phyloP scores from a whole-genome alignment of 2,329 filamentous ascomycete species.

The Amauroascus niger region DNA sequence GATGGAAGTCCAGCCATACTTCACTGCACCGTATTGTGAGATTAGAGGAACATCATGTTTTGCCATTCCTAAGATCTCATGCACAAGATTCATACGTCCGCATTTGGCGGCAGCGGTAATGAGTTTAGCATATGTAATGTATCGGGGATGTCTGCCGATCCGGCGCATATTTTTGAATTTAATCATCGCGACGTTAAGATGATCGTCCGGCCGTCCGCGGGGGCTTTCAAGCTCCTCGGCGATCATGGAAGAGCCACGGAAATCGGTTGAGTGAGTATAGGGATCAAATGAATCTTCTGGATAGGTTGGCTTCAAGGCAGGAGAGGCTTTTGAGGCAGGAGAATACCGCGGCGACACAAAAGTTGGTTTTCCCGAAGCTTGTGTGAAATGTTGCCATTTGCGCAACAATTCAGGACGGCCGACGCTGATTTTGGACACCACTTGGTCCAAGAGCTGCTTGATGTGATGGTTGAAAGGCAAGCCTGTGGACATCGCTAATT shows the following conservation, averaged over 20 bases:
- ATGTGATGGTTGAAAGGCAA: constrained; percentile 48
- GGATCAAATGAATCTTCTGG: constrained; percentile 83
- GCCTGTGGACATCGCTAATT: constrained; percentile 46
- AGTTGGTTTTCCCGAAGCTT: constrained; percentile 24
- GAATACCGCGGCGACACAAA: constrained; percentile 35
- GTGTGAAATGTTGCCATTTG: constrained; percentile 50
- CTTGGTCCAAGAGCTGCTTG: constrained; percentile 49
- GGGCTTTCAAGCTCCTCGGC: constrained; percentile 79
- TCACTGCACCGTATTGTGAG: constrained; percentile 73
- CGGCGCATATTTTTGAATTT: constrained; percentile 91
- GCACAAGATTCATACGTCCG: constrained; percentile 67
- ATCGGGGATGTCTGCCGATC: constrained; percentile 79
- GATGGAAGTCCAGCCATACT: constrained; percentile 94
- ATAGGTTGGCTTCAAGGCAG: constrained; percentile 48
- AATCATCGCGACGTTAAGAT: constrained; percentile 68
- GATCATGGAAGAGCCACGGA: constrained; percentile 84
- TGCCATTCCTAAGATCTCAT: constrained; percentile 83
- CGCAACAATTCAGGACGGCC: constrained; percentile 39
- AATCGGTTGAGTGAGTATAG: constrained; percentile 81
- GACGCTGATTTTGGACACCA: constrained; percentile 44
- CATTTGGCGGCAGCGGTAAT: constrained; percentile 83
- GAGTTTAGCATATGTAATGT: constrained; percentile 93
- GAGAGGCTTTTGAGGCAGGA: constrained; percentile 39
- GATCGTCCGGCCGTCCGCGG: constrained; percentile 60
- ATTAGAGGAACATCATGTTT: constrained; percentile 78